Evolutionary conservation across 345 rosid genomes (phyloP), one percentile per base, ranked within the genome.

Genomic region (Ailanthus altissimus): DNA sequence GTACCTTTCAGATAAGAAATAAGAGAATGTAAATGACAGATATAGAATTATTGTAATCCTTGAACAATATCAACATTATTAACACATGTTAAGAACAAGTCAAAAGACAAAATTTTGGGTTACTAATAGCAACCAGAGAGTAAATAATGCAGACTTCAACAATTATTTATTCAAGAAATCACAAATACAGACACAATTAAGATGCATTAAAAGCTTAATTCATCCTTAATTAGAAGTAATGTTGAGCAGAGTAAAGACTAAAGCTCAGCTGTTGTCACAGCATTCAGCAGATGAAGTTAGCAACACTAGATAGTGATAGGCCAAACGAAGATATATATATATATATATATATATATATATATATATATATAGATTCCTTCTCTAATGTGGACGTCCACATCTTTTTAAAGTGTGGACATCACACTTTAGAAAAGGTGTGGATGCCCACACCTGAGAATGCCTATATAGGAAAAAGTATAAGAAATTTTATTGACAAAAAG

Each of bases 1-100:
- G 36, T 59, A 70, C 53, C 18, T 54, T n/a, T 5, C 51, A 56
- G 46, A 85, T 60, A 49, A 72, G 51, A 64, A 40, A 45, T 42
- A 16, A 76, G 63, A 47, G 78, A 74, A 56, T 76, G 36, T 74
- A 70, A 70, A 61, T 57, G 63, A 81, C 6, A 26, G 47, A 69
- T 43, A 42, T 50, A 76, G 56, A 76, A 4, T 21, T 26, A 18
- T 54, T 49, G 36, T 23, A 70, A 51, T 62, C 23, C 58, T 72
- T 54, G 5, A 13, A 58, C 38, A 74, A 54, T 71, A 72, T 72
- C 71, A 70, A 50, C 71, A 73, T 68, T 13, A 67, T 8, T 21
- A 63, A 56, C 47, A 32, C 40, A 64, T 42, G 21, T 51, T 38
- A 8, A 8, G 21, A 51, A 65, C 15, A 21, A 66, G 63, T 38